These are phyloP conservation scores for Russula brevipes DNA, from an alignment of 768 basidiomycete species.

Conservation along the genomic window DNA sequence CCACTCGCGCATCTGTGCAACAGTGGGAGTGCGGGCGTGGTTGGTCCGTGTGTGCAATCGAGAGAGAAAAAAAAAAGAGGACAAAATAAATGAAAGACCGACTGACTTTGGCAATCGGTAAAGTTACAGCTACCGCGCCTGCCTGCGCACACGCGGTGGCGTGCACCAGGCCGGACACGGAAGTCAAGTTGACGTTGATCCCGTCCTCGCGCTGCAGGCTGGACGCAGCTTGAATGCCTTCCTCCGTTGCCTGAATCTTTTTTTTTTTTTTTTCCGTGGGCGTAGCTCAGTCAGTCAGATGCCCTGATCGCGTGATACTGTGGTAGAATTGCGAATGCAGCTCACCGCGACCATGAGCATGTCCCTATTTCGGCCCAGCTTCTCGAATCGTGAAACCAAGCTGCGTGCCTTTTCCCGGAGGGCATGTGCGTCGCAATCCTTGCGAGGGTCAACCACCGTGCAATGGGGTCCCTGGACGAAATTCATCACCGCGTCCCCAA, in stretches of 20 bases:
- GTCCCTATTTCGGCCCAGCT: slow-evolving; percentile 36
- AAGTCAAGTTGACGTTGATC: slow-evolving; percentile 48
- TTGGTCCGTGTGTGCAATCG: not conserved
- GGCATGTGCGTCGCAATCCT: slow-evolving; percentile 33
- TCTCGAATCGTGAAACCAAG: slow-evolving; percentile 39
- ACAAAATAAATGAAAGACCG: not conserved
- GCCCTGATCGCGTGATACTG: not conserved
- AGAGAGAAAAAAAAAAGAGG: not conserved
- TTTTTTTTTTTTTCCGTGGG: not conserved
- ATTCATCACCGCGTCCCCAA: slow-evolving; percentile 42
- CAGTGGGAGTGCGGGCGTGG: not conserved
- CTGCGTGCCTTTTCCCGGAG: slow-evolving; percentile 43
- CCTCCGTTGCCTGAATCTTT: slow-evolving; percentile 52
- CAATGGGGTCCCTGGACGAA: slow-evolving; percentile 45
- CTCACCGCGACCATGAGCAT: slow-evolving; percentile 50
- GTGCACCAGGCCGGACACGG: slow-evolving; percentile 52
- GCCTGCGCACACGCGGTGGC: slow-evolving; percentile 53
- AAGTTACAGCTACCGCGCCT: slow-evolving; percentile 43
- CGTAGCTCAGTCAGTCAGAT: not conserved
- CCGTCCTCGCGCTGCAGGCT: slow-evolving; percentile 35
- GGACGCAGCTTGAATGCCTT: slow-evolving; percentile 46
- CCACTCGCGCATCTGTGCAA: slow-evolving; percentile 17
- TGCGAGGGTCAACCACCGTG: slow-evolving; percentile 45
- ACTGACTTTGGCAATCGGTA: slow-evolving; percentile 48
- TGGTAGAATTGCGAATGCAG: not conserved